Conservation (phyloP, 495 filamentous ascomycete genomes). For the Xylaria palmicola region DNA sequence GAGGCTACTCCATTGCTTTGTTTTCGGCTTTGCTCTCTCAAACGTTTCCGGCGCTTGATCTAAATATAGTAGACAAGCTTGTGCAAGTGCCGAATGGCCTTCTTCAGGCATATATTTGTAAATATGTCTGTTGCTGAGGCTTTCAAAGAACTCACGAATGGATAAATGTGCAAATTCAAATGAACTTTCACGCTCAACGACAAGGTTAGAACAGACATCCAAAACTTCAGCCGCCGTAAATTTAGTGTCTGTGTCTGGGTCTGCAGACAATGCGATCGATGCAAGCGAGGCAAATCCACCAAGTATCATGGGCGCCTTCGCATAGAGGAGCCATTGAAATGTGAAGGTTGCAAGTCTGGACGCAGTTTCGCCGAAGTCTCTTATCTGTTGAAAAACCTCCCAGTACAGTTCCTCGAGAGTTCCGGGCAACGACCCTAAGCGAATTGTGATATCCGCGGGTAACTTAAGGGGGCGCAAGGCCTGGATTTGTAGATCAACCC, state of each 20-base stretch:
- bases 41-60: too few relatives aligned
- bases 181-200: not conserved
- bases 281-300: not conserved
- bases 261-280: not conserved
- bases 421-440: not conserved
- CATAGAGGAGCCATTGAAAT: constrained; percentile 13
- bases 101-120: not conserved
- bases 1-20: too few relatives aligned
- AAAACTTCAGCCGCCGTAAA: not conserved
- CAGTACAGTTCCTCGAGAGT: not conserved
- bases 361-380: constrained; percentile 1
- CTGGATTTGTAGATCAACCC: constrained; percentile 13
- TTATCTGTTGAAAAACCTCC: not conserved
- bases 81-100: not conserved
- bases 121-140: not conserved
- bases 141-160: not conserved
- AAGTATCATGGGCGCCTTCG: constrained; percentile 4
- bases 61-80: not conserved
- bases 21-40: too few relatives aligned
- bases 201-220: not conserved
- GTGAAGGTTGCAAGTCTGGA: constrained; percentile 14
- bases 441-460: constrained; percentile 7
- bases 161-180: not conserved
- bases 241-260: not conserved
- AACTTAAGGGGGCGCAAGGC: constrained; percentile 11